Conservation (phyloP, 179 eudicot genomes). For the Amaranthus tricolor region DNA sequence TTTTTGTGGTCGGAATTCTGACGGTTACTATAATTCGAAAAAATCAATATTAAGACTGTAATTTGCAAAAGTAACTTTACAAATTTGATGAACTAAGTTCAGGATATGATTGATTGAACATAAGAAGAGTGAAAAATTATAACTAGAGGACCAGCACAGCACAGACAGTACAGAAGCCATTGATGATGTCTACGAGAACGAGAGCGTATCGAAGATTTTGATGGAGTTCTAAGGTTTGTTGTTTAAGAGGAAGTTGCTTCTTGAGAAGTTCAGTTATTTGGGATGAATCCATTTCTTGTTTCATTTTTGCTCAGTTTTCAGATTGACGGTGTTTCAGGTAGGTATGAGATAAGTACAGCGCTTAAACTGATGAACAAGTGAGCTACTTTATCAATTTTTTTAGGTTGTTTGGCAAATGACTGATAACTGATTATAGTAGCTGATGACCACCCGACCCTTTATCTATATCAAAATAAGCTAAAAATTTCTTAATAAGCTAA, state of each 20-base stretch:
- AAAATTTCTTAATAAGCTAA: no score
- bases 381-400: not conserved
- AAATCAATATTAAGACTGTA: no score
- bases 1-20: no score
- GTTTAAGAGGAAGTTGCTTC: conserved; percentile 66
- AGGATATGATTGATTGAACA: conserved; percentile 25
- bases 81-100: not conserved
- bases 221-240: conserved; percentile 45
- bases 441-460: no score
- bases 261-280: conserved; percentile 49
- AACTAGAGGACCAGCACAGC: conserved; percentile 80
- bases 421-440: no score
- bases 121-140: not conserved
- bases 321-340: no score
- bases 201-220: conserved; percentile 48
- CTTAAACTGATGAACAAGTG: conserved; percentile 1
- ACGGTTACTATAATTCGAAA: no score
- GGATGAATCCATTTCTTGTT: conserved; percentile 42
- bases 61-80: conserved; percentile 24
- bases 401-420: no score
- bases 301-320: not conserved
- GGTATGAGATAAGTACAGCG: not conserved
- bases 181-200: conserved; percentile 85
- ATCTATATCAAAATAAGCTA: no score
- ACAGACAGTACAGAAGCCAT: conserved; percentile 87